Base-by-base conservation (phyloP, 2,329 filamentous ascomycete genomes). In the Aspergillus fischeri region DNA sequence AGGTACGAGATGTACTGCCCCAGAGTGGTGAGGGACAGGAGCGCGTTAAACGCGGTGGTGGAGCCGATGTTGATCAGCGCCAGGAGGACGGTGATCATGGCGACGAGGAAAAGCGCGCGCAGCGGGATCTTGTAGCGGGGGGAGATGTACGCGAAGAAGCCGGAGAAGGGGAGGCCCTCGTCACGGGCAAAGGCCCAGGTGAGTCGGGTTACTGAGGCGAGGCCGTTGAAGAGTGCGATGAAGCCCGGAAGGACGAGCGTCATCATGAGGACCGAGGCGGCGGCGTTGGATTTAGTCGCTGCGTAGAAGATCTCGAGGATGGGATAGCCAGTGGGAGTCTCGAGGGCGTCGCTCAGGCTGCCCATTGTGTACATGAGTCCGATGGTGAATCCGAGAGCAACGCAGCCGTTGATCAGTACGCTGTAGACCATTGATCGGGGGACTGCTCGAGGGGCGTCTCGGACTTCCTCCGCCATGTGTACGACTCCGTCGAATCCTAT, bases 1-100 rank as follows among this genome's bases (percentile, higher is more conserved):
- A 82, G 73, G 64, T 83, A 83, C 25, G 78, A 80, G 51, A 75
- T 74, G 25, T 82, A 77, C 17, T 82, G 74, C 5, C 77, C 77
- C 45, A 75, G 76, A 47, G 80, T 73, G 11, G 75, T 76, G 10
- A 84, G 71, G 2, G 79, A 81, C n/a, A 80, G 72, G 60, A 83
- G 77, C 55, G 77, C 79, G 64, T 82, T 80, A 68, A 83, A 81
- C 6, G 80, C 81, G 21, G 75, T 73, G 9, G 73, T 68, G 20
- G 75, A 80, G 35, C 76, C 79, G 48, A 81, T 76, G 66, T 78
- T 79, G 69, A 81, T 81, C 48, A 80, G 69, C 6, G 61, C 67
- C 20, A 72, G 68, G 4, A 77, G 65, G 6, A 68, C 65, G 32
- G 63, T 59, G 49, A 69, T 62, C 17, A 53, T 52, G 4, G 66